Base-by-base conservation (phyloP, 305 asterid genomes). In the Solanum chacoense region DNA sequence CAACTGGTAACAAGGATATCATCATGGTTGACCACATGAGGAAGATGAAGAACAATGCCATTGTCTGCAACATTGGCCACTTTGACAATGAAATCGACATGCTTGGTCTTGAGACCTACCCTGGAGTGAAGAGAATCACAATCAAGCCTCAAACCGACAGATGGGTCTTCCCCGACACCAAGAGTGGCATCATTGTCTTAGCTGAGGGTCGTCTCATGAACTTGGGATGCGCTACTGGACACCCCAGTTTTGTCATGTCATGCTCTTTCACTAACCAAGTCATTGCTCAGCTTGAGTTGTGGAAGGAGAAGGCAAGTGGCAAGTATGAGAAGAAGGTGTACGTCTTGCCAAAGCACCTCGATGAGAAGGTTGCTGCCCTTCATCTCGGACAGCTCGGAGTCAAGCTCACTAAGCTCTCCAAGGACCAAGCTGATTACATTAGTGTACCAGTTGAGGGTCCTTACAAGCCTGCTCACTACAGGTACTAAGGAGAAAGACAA, bases 41-140 rank as follows among this genome's bases (percentile, higher is more conserved):
- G 74, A 93, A 94, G 94, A 95, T 95, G 98, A 94, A 94, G 91
- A 94, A 95, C 93, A 94, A 95, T 5, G 96, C 98, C 76, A 94
- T 95, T 7, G 95, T 95, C 6, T 95, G 98, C 93, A 95, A 95
- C 93, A 95, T 95, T 8, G 98, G 98, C 5, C 98, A 95, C 92
- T 95, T 95, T 13, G 97, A 95, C 94, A 95, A 95, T 31, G 97
- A 94, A 32, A 94, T 94, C 24, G 97, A 94, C 91, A 95, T 95
- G 98, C 94, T 72, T 4, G 98, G 98, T 1, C 95, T 95, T 1
- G 98, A 95, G 93, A 95, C 93, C 24, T 94, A 4, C 95, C 96
- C 98, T 0, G 96, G 95, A 0, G 94, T 94, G 75, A 93, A 93
- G 91, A 92, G 95, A 22, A 91, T 93, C 94, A 91, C 95, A 31